Conservation (phyloP, 495 filamentous ascomycete genomes). For the Bombardia bombarda region DNA sequence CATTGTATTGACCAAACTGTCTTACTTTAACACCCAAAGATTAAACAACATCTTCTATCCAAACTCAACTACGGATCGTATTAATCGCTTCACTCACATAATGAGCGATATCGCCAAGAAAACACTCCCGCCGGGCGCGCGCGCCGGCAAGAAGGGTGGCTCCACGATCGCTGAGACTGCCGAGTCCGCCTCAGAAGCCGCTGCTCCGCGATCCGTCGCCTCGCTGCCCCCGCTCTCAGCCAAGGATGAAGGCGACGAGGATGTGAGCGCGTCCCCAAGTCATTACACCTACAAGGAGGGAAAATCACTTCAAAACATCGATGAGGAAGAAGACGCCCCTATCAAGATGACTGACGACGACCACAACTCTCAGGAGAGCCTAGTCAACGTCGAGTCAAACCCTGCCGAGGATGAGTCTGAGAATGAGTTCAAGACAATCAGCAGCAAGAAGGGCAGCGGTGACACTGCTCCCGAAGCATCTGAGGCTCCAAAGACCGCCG, state of each 20-base stretch:
- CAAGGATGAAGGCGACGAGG: slow-evolving; percentile 1
- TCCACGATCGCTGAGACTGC: slow-evolving; percentile 12
- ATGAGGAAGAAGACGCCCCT: slow-evolving; percentile 4
- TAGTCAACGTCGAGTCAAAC: no score
- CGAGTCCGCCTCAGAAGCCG: slow-evolving; percentile 7
- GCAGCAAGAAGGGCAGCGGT: no score
- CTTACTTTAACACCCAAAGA: background rate
- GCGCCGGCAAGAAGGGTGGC: slow-evolving; percentile 13
- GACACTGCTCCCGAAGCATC: no score
- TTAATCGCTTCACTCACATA: background rate
- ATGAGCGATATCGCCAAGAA: slow-evolving; percentile 25
- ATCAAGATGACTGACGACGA: slow-evolving; percentile 10
- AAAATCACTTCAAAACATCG: slow-evolving; percentile 9
- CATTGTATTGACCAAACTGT: no score
- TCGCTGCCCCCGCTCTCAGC: slow-evolving; percentile 6
- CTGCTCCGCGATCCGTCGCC: slow-evolving; percentile 6
- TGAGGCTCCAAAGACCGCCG: background rate
- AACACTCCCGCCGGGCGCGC: slow-evolving; percentile 16
- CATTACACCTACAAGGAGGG: slow-evolving; percentile 18
- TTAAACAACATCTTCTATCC: background rate
- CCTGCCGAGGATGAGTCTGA: slow-evolving; percentile 13
- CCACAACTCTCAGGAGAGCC: no score
- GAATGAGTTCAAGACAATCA: no score
- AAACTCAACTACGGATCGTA: no score
- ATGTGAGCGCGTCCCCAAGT: background rate